These are phyloP conservation scores for Pseudomassariella vexata DNA, from an alignment of 2,329 filamentous ascomycete species.

Conservation along the genomic window DNA sequence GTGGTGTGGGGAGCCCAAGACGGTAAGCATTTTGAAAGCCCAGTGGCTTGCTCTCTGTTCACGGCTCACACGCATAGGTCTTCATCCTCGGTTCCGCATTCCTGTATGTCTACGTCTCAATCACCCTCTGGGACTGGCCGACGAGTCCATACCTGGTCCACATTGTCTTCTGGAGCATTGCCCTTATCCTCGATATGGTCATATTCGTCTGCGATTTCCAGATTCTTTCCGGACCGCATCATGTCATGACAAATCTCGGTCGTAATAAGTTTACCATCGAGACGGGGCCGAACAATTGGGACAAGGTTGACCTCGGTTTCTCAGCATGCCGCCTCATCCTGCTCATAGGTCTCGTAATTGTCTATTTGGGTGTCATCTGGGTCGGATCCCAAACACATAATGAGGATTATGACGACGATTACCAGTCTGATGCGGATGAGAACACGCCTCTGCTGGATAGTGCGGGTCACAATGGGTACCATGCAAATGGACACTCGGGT, in stretches of 20 bases:
- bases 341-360: conserved; percentile 57
- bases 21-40: conserved; percentile 15
- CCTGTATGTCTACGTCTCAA: conserved; percentile 77
- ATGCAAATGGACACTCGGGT: conserved; percentile 12
- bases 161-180: conserved; percentile 71
- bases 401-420: conserved; percentile 36
- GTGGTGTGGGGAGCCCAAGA: conserved; percentile 26
- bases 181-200: conserved; percentile 65
- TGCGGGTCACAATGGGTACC: conserved; percentile 18
- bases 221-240: conserved; percentile 63
- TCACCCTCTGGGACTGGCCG: conserved; percentile 79
- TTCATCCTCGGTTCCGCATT: conserved; percentile 82
- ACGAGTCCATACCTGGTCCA: conserved; percentile 78
- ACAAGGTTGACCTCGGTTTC: conserved; percentile 59
- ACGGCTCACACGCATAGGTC: conserved; percentile 55
- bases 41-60: conserved; percentile 1
- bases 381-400: conserved; percentile 35
- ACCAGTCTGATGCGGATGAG: conserved; percentile 41
- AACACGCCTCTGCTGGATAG: conserved; percentile 56
- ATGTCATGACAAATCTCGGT: conserved; percentile 48
- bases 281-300: conserved; percentile 40
- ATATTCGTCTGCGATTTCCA: conserved; percentile 65
- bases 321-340: conserved; percentile 64
- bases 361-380: conserved; percentile 46
- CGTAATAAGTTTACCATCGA: conserved; percentile 33